These are phyloP conservation scores for Leonotis leonurus DNA, from an alignment of 257 asterid genomes.

Conservation along the genomic window DNA sequence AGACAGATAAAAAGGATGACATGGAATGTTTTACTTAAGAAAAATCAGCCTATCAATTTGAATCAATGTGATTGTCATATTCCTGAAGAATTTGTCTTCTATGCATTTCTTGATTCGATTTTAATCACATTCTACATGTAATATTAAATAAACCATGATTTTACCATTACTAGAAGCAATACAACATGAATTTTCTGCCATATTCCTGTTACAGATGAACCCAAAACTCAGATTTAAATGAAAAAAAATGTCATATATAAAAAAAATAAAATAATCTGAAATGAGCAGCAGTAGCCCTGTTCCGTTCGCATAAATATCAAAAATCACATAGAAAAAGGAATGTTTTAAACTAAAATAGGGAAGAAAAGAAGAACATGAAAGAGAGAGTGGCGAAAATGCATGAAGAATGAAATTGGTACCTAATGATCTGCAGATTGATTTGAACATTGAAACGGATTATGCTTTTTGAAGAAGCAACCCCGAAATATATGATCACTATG, in stretches of 20 bases:
- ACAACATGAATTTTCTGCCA: background rate
- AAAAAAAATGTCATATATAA: no score
- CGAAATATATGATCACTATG: background rate
- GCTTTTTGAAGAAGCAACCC: constrained; percentile 3
- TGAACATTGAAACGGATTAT: background rate
- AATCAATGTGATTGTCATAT: no score
- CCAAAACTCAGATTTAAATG: background rate
- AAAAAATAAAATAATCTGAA: no score
- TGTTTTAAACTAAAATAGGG: background rate
- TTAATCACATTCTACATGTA: background rate
- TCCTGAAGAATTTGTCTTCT: no score
- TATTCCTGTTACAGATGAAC: background rate
- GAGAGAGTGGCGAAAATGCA: background rate
- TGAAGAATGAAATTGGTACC: constrained; percentile 5
- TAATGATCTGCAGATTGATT: constrained; percentile 1
- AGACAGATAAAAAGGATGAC: no score
- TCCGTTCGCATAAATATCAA: background rate
- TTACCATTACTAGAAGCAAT: no score
- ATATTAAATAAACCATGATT: no score
- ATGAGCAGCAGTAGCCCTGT: background rate
- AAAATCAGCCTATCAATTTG: no score
- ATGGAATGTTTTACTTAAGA: no score
- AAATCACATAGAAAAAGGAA: background rate
- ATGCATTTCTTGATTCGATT: background rate
- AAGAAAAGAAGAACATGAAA: background rate